Evolutionary conservation across 148 eudicot genomes (phyloP), one percentile per base, ranked within the genome.

Genomic region (Pouteria glomerata): DNA sequence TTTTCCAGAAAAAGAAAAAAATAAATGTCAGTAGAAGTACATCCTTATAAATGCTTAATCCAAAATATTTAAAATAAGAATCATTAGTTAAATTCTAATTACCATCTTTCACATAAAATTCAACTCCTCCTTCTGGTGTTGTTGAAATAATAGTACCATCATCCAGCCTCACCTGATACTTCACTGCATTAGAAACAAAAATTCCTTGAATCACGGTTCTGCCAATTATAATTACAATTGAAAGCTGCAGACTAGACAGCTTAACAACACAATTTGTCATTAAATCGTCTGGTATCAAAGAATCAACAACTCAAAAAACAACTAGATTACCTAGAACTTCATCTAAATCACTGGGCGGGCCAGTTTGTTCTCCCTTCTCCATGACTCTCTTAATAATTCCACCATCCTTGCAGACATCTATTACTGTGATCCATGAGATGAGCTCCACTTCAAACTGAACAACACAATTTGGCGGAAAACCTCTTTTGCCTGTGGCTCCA

Each of bases 321-420:
- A 39, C 35, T 18, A 50, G 29, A 69, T 52, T 84, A 88, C 93
- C 90, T 66, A 80, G 77, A 71, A 88, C 93, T 86, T 88, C 90
- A 82, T 88, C 93, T 34, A 88, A 77, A 41, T 84, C 90, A 71
- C 86, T 75, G 7, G 90, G 90, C 50, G 84, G 85, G 72, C 86
- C 83, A 68, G 72, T 74, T 18, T 76, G 81, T 73, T 77, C 84
- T 64, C 86, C 83, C 71, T 77, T 82, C 77, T 75, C 77, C 70
- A 86, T 37, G 15, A 88, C 68, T 48, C 78, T 82, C 83, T 88
- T 88, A 55, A 86, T 69, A 58, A 88, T 79, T n/a, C 90, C 90
- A 73, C 90, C 93, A 86, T 88, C 93, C 80, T 76, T 86, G 79
- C 83, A 86, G 62, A 86, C 67, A 79, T 86, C 93, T 58, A 80